Percentiles rank a stretch among this genome's conserved stretches.
Conservation (phyloP, 2,329 filamentous ascomycete genomes). For the Monascus ruber region DNA sequence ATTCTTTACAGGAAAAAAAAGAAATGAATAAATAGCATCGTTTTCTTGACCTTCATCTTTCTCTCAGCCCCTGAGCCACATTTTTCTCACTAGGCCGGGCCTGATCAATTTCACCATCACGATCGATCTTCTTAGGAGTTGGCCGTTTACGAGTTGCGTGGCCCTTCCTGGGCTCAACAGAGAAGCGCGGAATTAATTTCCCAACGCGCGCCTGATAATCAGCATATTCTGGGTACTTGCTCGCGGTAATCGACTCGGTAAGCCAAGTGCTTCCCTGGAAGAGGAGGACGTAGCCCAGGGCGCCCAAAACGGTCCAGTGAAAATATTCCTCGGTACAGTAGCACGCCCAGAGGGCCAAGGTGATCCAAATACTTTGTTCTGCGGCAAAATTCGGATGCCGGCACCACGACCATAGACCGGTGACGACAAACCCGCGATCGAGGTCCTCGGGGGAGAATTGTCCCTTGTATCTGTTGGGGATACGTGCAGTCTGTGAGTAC, state of each 20-base stretch:
- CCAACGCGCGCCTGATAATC: slow-evolving; percentile 74
- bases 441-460: slow-evolving; percentile 60
- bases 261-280: slow-evolving; percentile 86
- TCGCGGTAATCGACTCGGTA: slow-evolving; percentile 67
- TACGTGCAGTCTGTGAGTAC: slow-evolving; percentile 62
- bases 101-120: slow-evolving; percentile 2
- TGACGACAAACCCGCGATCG: slow-evolving; percentile 77
- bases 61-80: too few species aligned
- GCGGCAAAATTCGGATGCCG: slow-evolving; percentile 91
- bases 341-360: slow-evolving; percentile 80
- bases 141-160: too few species aligned
- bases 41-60: too few species aligned
- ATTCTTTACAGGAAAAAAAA: too few species aligned
- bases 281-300: slow-evolving; percentile 58
- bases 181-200: slow-evolving; percentile 60
- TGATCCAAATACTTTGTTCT: slow-evolving; percentile 83
- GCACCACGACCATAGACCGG: slow-evolving; percentile 75
- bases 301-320: slow-evolving; percentile 69
- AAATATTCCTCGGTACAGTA: slow-evolving; percentile 57
- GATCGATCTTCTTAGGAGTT: slow-evolving; percentile 6
- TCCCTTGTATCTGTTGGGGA: slow-evolving; percentile 43
- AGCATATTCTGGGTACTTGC: slow-evolving; percentile 81
- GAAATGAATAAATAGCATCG: too few species aligned
- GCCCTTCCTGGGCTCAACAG: slow-evolving; percentile 18
- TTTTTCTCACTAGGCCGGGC: too few species aligned